Percentiles rank a stretch among this genome's conserved stretches.
phyloP scores from a whole-genome alignment of 371 early-diverging fungal species.

The Rhizomucor pusillus region DNA sequence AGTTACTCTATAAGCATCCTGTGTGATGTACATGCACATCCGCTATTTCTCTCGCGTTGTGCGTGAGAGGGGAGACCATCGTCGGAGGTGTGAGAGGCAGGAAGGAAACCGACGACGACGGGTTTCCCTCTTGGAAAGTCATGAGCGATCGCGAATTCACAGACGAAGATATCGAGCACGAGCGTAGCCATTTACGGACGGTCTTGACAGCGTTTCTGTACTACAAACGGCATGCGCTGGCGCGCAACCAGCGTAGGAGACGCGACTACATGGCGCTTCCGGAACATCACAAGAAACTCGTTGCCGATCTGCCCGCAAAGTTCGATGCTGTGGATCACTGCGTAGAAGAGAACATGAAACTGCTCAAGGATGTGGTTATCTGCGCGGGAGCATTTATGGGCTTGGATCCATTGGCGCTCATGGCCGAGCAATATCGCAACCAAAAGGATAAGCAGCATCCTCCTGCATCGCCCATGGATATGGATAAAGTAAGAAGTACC shows the following conservation, averaged over 20 bases:
- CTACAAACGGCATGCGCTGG: conserved; percentile 68
- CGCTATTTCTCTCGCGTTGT: too few relatives aligned
- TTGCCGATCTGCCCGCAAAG: conserved; percentile 52
- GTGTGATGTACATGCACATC: too few relatives aligned
- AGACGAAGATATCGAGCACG: conserved; percentile 19
- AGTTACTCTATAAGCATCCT: too few relatives aligned
- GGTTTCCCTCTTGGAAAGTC: background rate
- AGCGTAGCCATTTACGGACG: conserved; percentile 51
- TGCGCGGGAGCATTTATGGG: conserved; percentile 37
- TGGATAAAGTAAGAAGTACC: conserved; percentile 88
- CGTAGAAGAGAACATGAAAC: conserved; percentile 45
- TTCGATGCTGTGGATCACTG: conserved; percentile 46
- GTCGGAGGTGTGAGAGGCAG: too few relatives aligned
- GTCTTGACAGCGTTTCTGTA: conserved; percentile 70
- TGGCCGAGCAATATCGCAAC: conserved; percentile 35
- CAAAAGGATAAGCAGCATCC: conserved; percentile 17
- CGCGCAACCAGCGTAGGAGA: conserved; percentile 69
- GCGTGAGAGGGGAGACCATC: too few relatives aligned
- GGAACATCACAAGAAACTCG: conserved; percentile 62
- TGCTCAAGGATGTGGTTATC: conserved; percentile 46
- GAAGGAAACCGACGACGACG: too few relatives aligned
- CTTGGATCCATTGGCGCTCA: conserved; percentile 41
- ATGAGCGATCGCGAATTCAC: conserved; percentile 3
- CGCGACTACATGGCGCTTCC: conserved; percentile 64
- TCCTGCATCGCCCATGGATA: conserved; percentile 66